These are phyloP conservation scores for Colletotrichum sp. DNA, from an alignment of 2,329 filamentous ascomycete genomes.

Conservation along the genomic window DNA sequence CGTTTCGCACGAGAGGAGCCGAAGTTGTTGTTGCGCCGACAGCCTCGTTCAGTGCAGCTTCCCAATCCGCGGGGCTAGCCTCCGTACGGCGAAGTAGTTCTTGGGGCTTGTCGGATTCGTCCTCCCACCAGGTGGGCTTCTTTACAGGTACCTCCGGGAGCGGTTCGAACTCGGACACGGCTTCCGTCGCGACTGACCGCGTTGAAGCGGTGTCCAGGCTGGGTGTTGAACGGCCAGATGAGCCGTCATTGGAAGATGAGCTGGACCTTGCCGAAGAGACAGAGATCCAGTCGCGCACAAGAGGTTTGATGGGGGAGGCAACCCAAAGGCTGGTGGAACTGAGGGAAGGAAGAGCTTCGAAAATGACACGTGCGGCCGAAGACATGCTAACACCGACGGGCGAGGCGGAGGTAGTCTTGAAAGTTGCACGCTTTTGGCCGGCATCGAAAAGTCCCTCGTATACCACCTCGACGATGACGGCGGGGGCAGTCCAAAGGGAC, in stretches of 20 bases:
- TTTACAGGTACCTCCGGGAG: background rate
- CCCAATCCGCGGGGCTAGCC: constrained; percentile 18
- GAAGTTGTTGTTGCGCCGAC: background rate
- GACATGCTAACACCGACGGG: constrained; percentile 18
- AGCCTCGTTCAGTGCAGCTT: constrained; percentile 13
- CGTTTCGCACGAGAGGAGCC: background rate
- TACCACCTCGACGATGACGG: background rate
- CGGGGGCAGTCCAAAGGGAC: background rate
- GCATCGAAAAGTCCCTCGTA: constrained; percentile 22
- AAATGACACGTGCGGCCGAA: constrained; percentile 24
- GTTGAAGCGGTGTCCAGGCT: constrained; percentile 12
- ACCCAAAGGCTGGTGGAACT: constrained; percentile 39
- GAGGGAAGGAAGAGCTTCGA: constrained; percentile 31
- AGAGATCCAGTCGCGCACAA: constrained; percentile 25
- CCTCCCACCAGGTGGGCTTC: constrained; percentile 17
- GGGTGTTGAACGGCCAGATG: constrained; percentile 9
- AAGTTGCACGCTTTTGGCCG: constrained; percentile 21
- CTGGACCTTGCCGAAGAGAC: background rate
- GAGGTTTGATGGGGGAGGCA: background rate
- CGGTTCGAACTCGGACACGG: constrained; percentile 6
- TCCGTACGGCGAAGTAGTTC: background rate
- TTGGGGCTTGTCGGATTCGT: background rate
- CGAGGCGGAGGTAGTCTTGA: constrained; percentile 21
- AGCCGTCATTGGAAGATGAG: background rate
- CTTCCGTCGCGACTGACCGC: background rate